Evolutionary conservation across 306 rosid species (phyloP).

Genomic region (Castanea crenata): DNA sequence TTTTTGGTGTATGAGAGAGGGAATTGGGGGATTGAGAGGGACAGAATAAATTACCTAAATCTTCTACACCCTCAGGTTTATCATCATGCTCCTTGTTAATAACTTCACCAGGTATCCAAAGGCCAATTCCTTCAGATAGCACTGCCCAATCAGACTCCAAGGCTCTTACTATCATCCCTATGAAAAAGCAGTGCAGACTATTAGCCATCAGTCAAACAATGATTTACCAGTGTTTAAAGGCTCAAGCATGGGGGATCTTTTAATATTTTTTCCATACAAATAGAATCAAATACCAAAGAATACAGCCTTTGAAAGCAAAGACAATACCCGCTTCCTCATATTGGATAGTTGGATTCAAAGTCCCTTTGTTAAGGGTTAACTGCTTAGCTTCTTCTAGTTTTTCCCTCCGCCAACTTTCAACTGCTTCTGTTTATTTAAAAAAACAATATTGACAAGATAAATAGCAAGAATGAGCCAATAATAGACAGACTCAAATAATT

Average conservation of each 20-base stretch:
- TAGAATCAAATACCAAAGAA: constrained; percentile 5
- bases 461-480: constrained; percentile 7
- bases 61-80: constrained; percentile 65
- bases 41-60: constrained; percentile 49
- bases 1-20: background rate
- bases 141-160: constrained; percentile 70
- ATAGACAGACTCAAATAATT: background rate
- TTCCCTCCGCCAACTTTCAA: constrained; percentile 83
- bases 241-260: background rate
- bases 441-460: constrained; percentile 10
- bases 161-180: constrained; percentile 70
- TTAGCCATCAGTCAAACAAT: background rate
- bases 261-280: constrained; percentile 3
- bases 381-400: constrained; percentile 58
- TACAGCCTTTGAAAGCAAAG: constrained; percentile 3
- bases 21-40: background rate
- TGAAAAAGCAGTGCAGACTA: constrained; percentile 20
- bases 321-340: constrained; percentile 69
- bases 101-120: constrained; percentile 73
- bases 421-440: constrained; percentile 43
- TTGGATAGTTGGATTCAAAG: constrained; percentile 44
- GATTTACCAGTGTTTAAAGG: background rate
- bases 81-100: constrained; percentile 59
- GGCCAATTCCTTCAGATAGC: constrained; percentile 80
- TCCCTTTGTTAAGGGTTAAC: constrained; percentile 23